phyloP scores from a whole-genome alignment of 139 green algal species.

The Coelastrella sp. region DNA sequence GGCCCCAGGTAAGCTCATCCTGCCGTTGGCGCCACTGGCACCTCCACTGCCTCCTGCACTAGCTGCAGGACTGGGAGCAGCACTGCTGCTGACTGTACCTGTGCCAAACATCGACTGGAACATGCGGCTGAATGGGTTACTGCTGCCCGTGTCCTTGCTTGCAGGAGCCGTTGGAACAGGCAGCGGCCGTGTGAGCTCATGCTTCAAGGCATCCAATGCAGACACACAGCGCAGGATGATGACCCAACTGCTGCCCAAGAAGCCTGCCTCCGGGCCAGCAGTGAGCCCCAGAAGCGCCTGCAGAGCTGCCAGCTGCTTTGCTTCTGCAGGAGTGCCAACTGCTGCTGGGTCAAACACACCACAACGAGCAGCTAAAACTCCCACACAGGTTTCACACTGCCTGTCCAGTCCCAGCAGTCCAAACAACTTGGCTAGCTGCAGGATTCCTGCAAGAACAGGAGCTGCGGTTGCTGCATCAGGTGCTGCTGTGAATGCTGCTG shows the following conservation, averaged over 20 bases:
- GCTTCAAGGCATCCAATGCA: constrained; percentile 74
- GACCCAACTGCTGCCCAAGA: constrained; percentile 82
- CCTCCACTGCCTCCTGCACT: constrained; percentile 12
- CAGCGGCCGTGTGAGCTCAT: constrained; percentile 37
- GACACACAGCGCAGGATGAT: constrained; percentile 78
- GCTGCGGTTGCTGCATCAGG: constrained; percentile 49
- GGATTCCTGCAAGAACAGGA: constrained; percentile 59
- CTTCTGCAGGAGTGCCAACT: constrained; percentile 40
- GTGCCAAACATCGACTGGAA: constrained; percentile 30
- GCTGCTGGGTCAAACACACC: constrained; percentile 49
- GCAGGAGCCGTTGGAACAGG: neutral
- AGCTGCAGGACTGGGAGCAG: neutral
- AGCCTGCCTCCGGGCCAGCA: constrained; percentile 65
- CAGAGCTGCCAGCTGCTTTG: constrained; percentile 78
- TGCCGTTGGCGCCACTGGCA: neutral
- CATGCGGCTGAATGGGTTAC: constrained; percentile 52
- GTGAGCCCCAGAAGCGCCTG: constrained; percentile 70
- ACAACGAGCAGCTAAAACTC: constrained; percentile 55
- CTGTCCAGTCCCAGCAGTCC: constrained; percentile 75
- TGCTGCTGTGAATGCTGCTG: constrained; percentile 55
- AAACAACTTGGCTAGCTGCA: constrained; percentile 66
- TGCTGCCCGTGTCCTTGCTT: neutral
- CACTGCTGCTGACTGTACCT: neutral
- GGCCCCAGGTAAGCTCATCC: neutral
- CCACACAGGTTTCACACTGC: constrained; percentile 54